Base-by-base conservation (phyloP, 2,329 filamentous ascomycete species). In the Cytospora piceicola region DNA sequence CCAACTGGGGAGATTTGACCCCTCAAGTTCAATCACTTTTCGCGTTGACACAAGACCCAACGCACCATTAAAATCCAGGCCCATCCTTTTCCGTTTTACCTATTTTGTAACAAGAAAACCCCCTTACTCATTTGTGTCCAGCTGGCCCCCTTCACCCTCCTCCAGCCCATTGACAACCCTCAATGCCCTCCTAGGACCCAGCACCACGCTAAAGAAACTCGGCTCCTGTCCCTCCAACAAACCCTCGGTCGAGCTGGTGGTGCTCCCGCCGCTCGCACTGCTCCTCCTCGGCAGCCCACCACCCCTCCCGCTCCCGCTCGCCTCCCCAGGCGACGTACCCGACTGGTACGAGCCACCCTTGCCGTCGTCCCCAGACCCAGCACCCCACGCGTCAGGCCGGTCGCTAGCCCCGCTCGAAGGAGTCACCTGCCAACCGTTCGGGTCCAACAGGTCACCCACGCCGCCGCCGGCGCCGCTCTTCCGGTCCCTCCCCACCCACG, bases 171-270 rank as follows among this genome's bases (percentile, higher is more conserved):
- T 90, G 24, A 90, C 85, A 56, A 90, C 86, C 74, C 86, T 79
- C 77, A 90, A 76, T 73, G 86, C 90, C 74, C 88, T 79, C 74
- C 87, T 82, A 32, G 88, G 88, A 72, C 87, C 87, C 73, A 90
- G 71, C 71, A 90, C 73, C 46, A 89, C 86, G 58, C 83, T 87
- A 74, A 89, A 85, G 73, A 90, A 91, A 53, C 82, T 88, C 64
- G 87, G 88, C 72, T 90, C 87, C 63, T 70, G 72, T 12, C 77
- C 78, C 27, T 80, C 77, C 30, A 80, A 68, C 68, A 80, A 68
- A 8, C 73, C 72, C 61, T 79, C 77, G 1, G 73, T 77, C 34
- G 76, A 77, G 60, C 75, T 74, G 51, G 73, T 75, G 27, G 75
- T 78, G 59, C 75, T 78, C 27, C 73, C 74, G 15, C 76, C 78